These are phyloP conservation scores for Agastache rugosa DNA, from an alignment of 257 asterid genomes.

Conservation along the genomic window DNA sequence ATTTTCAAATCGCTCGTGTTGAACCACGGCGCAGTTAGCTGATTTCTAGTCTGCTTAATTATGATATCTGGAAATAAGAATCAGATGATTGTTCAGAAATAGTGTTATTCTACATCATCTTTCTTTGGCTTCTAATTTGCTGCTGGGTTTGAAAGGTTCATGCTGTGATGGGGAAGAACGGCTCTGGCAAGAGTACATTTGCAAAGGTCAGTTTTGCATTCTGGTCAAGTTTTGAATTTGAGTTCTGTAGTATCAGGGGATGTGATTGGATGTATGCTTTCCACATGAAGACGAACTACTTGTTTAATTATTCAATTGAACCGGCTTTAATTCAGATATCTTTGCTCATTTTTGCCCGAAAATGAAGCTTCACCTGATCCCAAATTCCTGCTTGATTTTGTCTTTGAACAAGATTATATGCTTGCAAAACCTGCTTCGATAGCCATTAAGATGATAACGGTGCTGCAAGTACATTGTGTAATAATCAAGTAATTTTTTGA, in stretches of 20 bases:
- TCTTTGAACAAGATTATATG: not conserved
- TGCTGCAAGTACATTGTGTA: slow-evolving; percentile 3
- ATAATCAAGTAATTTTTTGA: not conserved
- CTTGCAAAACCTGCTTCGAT: slow-evolving; percentile 1
- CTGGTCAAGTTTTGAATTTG: slow-evolving; percentile 20
- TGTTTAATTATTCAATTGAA: slow-evolving; percentile 19
- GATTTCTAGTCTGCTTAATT: not conserved
- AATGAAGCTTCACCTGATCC: not conserved
- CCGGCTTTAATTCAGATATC: slow-evolving; percentile 14
- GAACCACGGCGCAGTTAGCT: slow-evolving; percentile 12
- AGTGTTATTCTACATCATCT: not conserved
- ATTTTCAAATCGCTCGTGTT: slow-evolving; percentile 1
- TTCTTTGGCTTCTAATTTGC: slow-evolving; percentile 37
- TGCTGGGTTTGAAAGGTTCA: slow-evolving; percentile 64
- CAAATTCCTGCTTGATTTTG: slow-evolving; percentile 13
- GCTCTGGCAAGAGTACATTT: slow-evolving; percentile 99
- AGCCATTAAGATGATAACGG: not conserved
- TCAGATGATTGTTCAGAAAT: not conserved
- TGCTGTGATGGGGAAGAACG: slow-evolving; percentile 97
- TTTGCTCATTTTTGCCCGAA: not conserved
- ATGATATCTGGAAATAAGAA: slow-evolving; percentile 22
- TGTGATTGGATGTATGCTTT: not conserved
- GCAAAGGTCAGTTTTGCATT: slow-evolving; percentile 78
- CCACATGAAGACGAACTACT: not conserved
- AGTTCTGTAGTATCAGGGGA: slow-evolving; percentile 23